Evolutionary conservation across 345 rosid species (phyloP).

Genomic region (Gossypium raimondii): DNA sequence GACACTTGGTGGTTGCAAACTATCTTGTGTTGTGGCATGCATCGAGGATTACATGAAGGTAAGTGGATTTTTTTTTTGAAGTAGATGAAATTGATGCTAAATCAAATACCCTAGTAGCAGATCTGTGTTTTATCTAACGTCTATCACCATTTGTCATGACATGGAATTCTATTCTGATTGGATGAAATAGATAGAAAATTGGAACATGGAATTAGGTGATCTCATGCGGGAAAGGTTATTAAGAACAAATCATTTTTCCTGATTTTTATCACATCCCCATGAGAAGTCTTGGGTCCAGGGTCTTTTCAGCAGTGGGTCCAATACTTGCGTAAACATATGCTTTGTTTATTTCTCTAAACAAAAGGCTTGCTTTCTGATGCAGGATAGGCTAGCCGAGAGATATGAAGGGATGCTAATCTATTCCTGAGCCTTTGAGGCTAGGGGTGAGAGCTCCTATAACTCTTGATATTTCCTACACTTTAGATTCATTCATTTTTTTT

Average conservation of each 20-base stretch:
- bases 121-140: background rate
- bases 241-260: background rate
- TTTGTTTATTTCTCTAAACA: background rate
- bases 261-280: background rate
- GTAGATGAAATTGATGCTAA: background rate
- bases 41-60: background rate
- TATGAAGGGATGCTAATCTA: slow-evolving; percentile 8
- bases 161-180: background rate
- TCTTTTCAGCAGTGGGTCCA: background rate
- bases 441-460: slow-evolving; percentile 5
- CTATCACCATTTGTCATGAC: background rate
- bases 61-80: background rate
- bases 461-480: background rate
- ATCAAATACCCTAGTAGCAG: background rate
- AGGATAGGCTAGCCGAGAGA: slow-evolving; percentile 20
- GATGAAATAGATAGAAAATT: background rate
- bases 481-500: slow-evolving; percentile 17
- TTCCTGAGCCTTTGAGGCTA: background rate
- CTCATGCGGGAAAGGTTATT: background rate
- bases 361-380: slow-evolving; percentile 17
- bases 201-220: background rate
- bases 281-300: background rate
- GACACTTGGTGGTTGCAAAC: background rate
- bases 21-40: too few relatives aligned
- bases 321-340: background rate